Base-by-base conservation (phyloP, 2,329 filamentous ascomycete species). In the Pseudopithomyces chartarum region DNA sequence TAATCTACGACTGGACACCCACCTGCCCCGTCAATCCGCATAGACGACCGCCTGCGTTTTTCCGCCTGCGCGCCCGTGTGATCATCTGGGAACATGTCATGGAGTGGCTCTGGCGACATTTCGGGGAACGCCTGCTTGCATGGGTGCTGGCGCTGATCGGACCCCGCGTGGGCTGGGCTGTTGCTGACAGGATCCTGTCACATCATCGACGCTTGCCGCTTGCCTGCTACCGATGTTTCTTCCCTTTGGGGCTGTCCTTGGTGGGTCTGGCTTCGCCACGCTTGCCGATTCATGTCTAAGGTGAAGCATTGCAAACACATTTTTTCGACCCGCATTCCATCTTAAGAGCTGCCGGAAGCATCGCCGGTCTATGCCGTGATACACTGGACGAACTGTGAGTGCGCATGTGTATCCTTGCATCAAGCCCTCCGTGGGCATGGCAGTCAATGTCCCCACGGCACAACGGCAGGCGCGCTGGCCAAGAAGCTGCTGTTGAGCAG, bases 71-170 rank as follows among this genome's bases (percentile, higher is more conserved):
- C 58, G 57, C 60, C 61, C 66, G 49, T 29, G 26, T 29, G 5
- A 29, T 29, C 55, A 55, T 54, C 58, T 54, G 62, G 58, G 63
- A 64, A 65, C 55, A 20, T 54, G 29, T 53, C 49, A 56, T 61
- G 57, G 58, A 58, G 52, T 62, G 55, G 52, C 52, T 57, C 55
- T 59, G 60, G 60, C 60, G 48, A 66, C 64, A 56, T 52, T 56
- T 65, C 62, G 59, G 63, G 67, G 38, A 57, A 43, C 47, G 49
- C 57, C 44, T 68, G 26, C 26, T 29, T 29, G 66, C 67, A 69
- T 63, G 58, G 67, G 57, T 64, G 67, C 68, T 53, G 62, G 58
- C 64, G 65, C 66, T 70, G 65, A 69, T 63, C 64, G 47, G 61
- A 61, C 57, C 59, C 65, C 65, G 66, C 59, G 59, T 62, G 61